Evolutionary conservation across 78 protist species (phyloP), one percentile per base, ranked within the genome.

Genomic region (Diacronema lutheri): DNA sequence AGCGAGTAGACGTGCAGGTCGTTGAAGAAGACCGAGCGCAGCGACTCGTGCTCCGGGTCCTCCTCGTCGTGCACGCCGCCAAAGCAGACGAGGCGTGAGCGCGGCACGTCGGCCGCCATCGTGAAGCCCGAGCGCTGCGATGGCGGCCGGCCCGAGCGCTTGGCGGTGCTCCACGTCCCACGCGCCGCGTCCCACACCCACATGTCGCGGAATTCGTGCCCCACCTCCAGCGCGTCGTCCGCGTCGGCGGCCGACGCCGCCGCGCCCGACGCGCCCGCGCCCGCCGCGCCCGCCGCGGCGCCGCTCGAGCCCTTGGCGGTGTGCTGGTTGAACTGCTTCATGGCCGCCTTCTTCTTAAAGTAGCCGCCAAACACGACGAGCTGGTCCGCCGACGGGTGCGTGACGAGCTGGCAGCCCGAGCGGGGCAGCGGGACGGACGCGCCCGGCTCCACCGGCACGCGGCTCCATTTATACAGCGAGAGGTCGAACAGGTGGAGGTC

Each of bases 41-140:
- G 79, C 33, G 50, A 57, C 20, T 71, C 79, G 31, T 37, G 35
- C 25, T 71, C 79, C 20, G 76, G 0, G 5, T 50, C 13, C n/a
- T 41, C 79, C 58, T 71, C 79, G 35, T 71, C 79, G 38, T 71
- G 79, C 58, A 71, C 79, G 25, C 79, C 79, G 58, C 79, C 79
- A 6, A 38, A 71, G 41, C 41, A n/a, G 5, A 71, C 37, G 20
- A 71, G 79, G 4, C 79, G 46, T 4, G 21, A 19, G 35, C 79
- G 79, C 50, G 50, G 16, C 50, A 7, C 50, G 58, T 71, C 5
- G 50, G 26, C 35, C 58, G 25, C 79, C 58, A 71, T 37, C 29
- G 37, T 0, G 35, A 10, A 25, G 26, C 79, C 79, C 33, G 79
- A 71, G 79, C 79, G 79, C 57, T 56, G 14, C 16, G 79, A 71